These are phyloP conservation scores for Fraxinus sp. DNA, from an alignment of 305 asterid genomes.

Conservation along the genomic window DNA sequence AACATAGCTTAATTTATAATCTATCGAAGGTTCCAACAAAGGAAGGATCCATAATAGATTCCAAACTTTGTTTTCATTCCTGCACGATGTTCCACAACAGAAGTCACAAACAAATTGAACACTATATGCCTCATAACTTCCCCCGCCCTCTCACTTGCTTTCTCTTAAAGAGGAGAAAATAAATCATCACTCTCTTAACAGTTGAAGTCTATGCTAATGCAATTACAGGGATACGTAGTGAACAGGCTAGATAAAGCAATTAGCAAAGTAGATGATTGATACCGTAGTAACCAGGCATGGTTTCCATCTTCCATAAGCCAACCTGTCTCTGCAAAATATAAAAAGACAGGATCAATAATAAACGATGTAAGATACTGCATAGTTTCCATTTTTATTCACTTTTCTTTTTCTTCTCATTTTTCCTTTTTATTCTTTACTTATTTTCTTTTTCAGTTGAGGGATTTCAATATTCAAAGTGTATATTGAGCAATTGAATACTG, in stretches of 20 bases:
- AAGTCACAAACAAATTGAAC: constrained; percentile 6
- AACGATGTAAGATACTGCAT: constrained; percentile 24
- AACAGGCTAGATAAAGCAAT: not conserved
- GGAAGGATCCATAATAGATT: not conserved
- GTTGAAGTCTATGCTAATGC: constrained; percentile 3
- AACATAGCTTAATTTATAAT: not conserved
- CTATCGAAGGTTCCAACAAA: not conserved
- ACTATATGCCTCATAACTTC: not conserved
- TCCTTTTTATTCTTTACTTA: not conserved
- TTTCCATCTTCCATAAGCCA: constrained; percentile 8
- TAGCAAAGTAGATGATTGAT: not conserved
- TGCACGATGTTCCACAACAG: not conserved
- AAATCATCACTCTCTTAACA: not conserved
- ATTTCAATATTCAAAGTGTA: not conserved
- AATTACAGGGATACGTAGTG: not conserved
- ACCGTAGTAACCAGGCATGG: constrained; percentile 10
- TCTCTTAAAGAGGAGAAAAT: constrained; percentile 3
- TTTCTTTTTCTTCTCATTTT: not conserved
- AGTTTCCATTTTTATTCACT: constrained; percentile 5
- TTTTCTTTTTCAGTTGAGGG: not conserved
- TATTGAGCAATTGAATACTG: constrained; percentile 3
- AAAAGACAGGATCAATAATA: constrained; percentile 25
- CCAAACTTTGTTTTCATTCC: not conserved
- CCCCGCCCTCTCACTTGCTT: not conserved
- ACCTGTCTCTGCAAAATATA: constrained; percentile 38